These are phyloP conservation scores for Bryoglossum gracile DNA, from an alignment of 495 filamentous ascomycete genomes.

Conservation along the genomic window DNA sequence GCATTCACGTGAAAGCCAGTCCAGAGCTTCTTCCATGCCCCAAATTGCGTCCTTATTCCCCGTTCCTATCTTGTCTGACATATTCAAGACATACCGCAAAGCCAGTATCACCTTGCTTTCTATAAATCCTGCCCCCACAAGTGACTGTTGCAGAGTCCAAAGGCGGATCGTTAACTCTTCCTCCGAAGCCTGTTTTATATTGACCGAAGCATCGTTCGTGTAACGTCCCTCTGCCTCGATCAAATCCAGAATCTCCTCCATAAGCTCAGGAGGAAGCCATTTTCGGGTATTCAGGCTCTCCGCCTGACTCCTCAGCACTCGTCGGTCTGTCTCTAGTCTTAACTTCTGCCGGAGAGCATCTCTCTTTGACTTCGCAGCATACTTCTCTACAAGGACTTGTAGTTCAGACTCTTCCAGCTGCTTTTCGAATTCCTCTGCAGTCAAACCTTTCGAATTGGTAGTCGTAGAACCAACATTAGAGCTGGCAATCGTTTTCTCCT, in stretches of 20 bases:
- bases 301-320: constrained; percentile 67
- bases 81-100: constrained; percentile 55
- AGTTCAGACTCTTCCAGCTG: constrained; percentile 77
- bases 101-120: constrained; percentile 53
- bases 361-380: constrained; percentile 59
- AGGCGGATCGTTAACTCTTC: constrained; percentile 69
- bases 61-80: constrained; percentile 41
- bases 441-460: constrained; percentile 43
- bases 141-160: constrained; percentile 70
- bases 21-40: constrained; percentile 79
- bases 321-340: constrained; percentile 70
- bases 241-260: constrained; percentile 62
- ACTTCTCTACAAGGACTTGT: constrained; percentile 74
- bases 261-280: constrained; percentile 75
- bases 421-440: constrained; percentile 76
- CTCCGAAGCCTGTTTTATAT: constrained; percentile 44
- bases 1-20: constrained; percentile 76
- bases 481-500: constrained; percentile 2
- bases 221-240: constrained; percentile 44
- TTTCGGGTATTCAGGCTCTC: constrained; percentile 59
- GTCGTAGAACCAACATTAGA: constrained; percentile 30
- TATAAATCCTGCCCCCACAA: constrained; percentile 61
- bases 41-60: constrained; percentile 61
- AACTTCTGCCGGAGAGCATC: constrained; percentile 61
- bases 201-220: constrained; percentile 33